Base-by-base conservation (phyloP, 73 alveolate species). In the Breviolum minutum region DNA sequence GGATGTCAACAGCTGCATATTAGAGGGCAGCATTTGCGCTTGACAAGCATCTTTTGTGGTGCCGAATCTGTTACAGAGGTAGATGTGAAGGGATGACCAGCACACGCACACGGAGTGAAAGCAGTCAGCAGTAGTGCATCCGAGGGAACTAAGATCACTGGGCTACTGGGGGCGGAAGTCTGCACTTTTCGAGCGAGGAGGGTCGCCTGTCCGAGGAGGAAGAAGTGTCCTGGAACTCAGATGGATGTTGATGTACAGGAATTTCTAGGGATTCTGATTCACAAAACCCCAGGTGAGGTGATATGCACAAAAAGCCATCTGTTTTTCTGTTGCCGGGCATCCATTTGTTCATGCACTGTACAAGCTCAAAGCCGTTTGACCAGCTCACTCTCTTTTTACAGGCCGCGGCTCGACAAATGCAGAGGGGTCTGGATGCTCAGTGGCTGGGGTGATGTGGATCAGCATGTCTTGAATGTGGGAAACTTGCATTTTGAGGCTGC, bases 331-430 rank as follows among this genome's bases (percentile, higher is more conserved):
- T 68, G 77, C 77, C 4, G 77, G 77, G n/a, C 54, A 3, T 40
- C 54, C 54, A 40, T 40, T 0, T 3, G 3, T 40, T 40, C 54
- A 40, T 3, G 3, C 54, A 40, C 54, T 40, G 54, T 40, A 40
- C 54, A 40, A 40, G 54, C 54, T 40, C 54, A 40, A 40, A 40
- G 54, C 54, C 54, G 3, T 40, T 40, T 17, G 4, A 68, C 64
- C 64, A 29, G 87, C 63, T 30, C 73, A 82, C 48, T 19, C 91
- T 48, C 73, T 13, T 27, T 27, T 30, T 20, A 29, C 63, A 90
- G 97, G 84, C 97, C 97, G 17, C 97, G 97, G n/a, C 97, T 70
- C 7, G 97, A 90, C 77, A 63, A 30, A 60, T 73, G 87, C 77
- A n/a, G 88, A 48, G 81, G 76, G 20, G 97, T 48, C 88, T 22